A percentile compares a stretch with the other conserved stretches of the same genome.
Evolutionary conservation across 306 rosid genomes (phyloP).

Genomic region (Dalbergia cochinchinensis): DNA sequence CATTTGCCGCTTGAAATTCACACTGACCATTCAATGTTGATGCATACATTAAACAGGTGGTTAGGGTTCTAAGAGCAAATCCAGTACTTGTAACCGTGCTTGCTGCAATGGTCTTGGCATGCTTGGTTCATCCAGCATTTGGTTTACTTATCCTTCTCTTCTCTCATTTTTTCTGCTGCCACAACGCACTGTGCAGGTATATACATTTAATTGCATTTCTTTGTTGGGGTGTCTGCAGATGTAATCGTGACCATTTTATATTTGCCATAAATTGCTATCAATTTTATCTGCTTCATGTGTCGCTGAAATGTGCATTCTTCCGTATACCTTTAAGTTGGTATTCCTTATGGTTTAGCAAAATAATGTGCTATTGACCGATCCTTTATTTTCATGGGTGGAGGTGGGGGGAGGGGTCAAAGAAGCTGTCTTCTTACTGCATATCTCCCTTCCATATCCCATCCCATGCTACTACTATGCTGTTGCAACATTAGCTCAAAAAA

Average conservation of each 20-base stretch:
- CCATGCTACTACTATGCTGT: not conserved
- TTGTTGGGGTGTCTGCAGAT: not conserved
- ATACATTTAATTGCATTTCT: conserved; percentile 39
- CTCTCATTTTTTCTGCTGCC: conserved; percentile 85
- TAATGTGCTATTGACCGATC: not conserved
- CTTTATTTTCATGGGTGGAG: not conserved
- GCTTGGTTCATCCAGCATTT: conserved; percentile 87
- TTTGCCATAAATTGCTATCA: not conserved
- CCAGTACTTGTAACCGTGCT: conserved; percentile 69
- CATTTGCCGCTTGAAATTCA: conserved; percentile 29
- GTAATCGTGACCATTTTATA: not conserved
- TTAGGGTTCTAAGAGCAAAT: conserved; percentile 71
- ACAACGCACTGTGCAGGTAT: conserved; percentile 90
- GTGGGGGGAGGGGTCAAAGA: not conserved
- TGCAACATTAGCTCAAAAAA: conserved; percentile 9
- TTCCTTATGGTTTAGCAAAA: too few relatives aligned
- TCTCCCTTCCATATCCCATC: conserved; percentile 3
- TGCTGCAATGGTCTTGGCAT: conserved; percentile 71
- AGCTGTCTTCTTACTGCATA: not conserved
- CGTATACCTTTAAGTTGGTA: not conserved
- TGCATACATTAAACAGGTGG: conserved; percentile 62
- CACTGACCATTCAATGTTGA: conserved; percentile 45
- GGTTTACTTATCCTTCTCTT: conserved; percentile 75
- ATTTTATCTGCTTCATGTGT: not conserved
- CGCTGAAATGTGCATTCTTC: not conserved